These are phyloP conservation scores for Arthrobotrys conoides DNA, from an alignment of 2,329 filamentous ascomycete genomes.

Conservation along the genomic window DNA sequence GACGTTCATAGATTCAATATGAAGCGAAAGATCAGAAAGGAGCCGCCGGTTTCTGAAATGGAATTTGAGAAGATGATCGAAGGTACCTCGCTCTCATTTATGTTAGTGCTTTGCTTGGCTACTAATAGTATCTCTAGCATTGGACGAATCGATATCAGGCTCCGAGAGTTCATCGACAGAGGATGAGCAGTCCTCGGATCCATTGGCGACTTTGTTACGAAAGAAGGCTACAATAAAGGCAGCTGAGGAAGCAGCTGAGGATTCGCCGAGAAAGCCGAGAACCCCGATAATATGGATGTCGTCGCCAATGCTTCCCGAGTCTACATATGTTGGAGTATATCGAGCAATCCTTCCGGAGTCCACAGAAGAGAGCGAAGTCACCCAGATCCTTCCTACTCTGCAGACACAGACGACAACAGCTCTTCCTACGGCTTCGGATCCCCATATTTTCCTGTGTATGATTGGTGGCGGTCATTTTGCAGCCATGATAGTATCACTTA, in stretches of 20 bases:
- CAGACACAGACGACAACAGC: slow-evolving; percentile 75
- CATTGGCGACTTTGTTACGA: slow-evolving; percentile 64
- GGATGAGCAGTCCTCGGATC: slow-evolving; percentile 71
- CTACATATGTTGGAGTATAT: slow-evolving; percentile 88
- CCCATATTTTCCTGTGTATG: slow-evolving; percentile 97
- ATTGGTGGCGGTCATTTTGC: slow-evolving; percentile 98
- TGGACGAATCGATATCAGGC: slow-evolving; percentile 93
- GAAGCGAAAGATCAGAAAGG: slow-evolving; percentile 87
- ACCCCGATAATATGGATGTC: slow-evolving; percentile 88
- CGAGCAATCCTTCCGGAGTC: slow-evolving; percentile 80
- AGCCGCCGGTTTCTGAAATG: slow-evolving; percentile 78
- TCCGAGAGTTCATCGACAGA: slow-evolving; percentile 80
- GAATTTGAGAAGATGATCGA: slow-evolving; percentile 91
- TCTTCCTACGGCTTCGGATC: slow-evolving; percentile 75
- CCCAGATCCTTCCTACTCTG: slow-evolving; percentile 75
- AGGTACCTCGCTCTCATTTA: slow-evolving; percentile 63
- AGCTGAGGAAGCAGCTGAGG: slow-evolving; percentile 67
- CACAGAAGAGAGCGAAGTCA: slow-evolving; percentile 77
- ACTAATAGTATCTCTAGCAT: slow-evolving; percentile 69
- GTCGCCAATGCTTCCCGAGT: slow-evolving; percentile 80
- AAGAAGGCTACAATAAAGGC: slow-evolving; percentile 79
- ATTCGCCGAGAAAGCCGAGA: slow-evolving; percentile 73
- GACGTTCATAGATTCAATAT: slow-evolving; percentile 95
- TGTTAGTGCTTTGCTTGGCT: neutral
- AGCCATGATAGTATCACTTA: slow-evolving; percentile 91